Conservation (phyloP, 768 basidiomycete genomes). For the Coprinellus aureogranulatus region DNA sequence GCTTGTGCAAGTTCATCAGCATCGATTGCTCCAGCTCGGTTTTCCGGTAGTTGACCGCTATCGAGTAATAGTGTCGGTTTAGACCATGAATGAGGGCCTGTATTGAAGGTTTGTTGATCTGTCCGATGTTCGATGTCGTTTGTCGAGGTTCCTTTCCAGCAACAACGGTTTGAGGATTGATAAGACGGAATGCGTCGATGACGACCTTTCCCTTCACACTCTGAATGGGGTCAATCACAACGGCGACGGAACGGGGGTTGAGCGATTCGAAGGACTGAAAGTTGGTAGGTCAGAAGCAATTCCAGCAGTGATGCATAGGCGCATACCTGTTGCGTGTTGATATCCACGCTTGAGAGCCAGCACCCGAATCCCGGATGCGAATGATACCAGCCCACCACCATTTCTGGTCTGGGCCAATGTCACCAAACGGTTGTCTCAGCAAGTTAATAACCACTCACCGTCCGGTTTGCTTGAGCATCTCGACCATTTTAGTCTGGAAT, state of each 20-base stretch:
- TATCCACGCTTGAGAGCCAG: conserved; percentile 98
- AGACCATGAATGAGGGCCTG: conserved; percentile 97
- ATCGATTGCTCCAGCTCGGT: conserved; percentile 97
- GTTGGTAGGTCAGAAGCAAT: background rate
- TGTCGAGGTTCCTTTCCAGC: conserved; percentile 93
- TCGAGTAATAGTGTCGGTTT: conserved; percentile 97
- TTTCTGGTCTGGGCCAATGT: conserved; percentile 71
- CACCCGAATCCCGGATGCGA: conserved; percentile 99
- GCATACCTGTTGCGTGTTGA: conserved; percentile 93
- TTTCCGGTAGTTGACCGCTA: conserved; percentile 97
- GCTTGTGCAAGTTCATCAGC: conserved; percentile 98
- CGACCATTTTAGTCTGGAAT: conserved; percentile 97
- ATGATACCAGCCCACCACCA: conserved; percentile 99
- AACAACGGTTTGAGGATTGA: conserved; percentile 87
- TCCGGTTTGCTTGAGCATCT: conserved; percentile 99
- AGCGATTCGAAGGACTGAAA: conserved; percentile 92
- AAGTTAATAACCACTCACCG: conserved; percentile 52
- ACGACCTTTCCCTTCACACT: conserved; percentile 99
- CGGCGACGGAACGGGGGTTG: conserved; percentile 89
- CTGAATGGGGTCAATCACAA: conserved; percentile 98
- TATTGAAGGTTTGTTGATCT: conserved; percentile 99
- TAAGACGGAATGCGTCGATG: conserved; percentile 97
- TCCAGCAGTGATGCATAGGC: conserved; percentile 9
- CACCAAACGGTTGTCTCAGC: background rate
- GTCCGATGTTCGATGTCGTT: conserved; percentile 97